Evolutionary conservation across 768 basidiomycete species (phyloP), one percentile per base, ranked within the genome.

Genomic region (Leccinum disarticulatum): DNA sequence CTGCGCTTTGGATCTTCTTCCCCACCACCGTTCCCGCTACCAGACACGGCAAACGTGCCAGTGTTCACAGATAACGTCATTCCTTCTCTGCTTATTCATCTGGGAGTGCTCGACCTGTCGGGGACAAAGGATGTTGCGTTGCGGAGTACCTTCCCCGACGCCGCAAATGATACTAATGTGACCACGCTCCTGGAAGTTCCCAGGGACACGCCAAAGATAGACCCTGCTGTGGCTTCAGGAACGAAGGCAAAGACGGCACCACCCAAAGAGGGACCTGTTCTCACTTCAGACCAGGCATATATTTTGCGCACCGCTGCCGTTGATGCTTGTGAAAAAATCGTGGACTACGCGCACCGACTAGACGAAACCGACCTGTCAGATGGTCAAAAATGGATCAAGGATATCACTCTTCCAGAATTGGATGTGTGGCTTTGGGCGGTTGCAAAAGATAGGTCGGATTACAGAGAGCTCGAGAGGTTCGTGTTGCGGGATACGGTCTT

Each of bases 371-470:
- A 55, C 38, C 46, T 68, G 38, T 64, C 64, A 4, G 66, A 65
- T 33, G 76, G 69, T 36, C 63, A 77, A 19, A 66, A 69, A 25
- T 87, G 86, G 86, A 66, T 90, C 63, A 80, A 75, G 56, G 73
- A 77, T 3, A 77, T 94, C 36, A 83, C 77, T 0, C 74, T 85
- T 28, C 84, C 87, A 4, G 79, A 83, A 49, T 61, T 93, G 59
- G 87, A 93, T 67, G 82, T 81, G 66, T 94, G 90, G 90, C 71
- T 93, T n/a, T 91, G 91, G 89, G 79, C 84, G 33, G 82, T 90
- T 5, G 90, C 89, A 38, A 93, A 94, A 69, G 90, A 91, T 64
- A 77, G 90, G 62, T 64, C 74, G 31, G 91, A 91, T 71, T 92
- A 91, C 67, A 77, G 88, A 54, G 73, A 73, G 52, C 76, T 93